phyloP scores from a whole-genome alignment of 306 rosid species.

The Malus fusca region DNA sequence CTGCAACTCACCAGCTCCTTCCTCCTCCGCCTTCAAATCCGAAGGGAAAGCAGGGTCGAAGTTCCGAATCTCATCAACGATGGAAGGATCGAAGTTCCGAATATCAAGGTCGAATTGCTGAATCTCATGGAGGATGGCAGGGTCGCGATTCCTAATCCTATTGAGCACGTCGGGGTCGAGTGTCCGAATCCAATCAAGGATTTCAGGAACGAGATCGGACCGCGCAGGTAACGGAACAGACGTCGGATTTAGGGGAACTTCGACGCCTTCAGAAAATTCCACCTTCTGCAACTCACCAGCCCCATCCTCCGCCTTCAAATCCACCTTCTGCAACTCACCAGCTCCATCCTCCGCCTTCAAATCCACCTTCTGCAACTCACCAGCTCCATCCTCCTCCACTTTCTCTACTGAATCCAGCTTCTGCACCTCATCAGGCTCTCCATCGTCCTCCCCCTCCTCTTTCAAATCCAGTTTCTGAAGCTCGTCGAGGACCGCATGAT shows the following conservation, averaged over 20 bases:
- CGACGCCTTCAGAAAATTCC: background rate
- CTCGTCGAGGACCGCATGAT: background rate
- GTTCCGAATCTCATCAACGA: too few relatives aligned
- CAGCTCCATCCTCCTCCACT: background rate
- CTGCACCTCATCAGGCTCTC: constrained; percentile 3
- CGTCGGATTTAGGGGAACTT: constrained; percentile 6
- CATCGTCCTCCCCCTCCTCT: constrained; percentile 8
- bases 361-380: constrained; percentile 10
- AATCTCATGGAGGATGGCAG: background rate
- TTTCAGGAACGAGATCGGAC: background rate
- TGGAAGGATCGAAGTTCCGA: constrained; percentile 8
- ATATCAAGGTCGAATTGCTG: too few relatives aligned
- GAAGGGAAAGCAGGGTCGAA: too few relatives aligned
- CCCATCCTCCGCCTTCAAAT: constrained; percentile 14
- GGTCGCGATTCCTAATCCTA: background rate
- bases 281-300: constrained; percentile 11
- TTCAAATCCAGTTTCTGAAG: constrained; percentile 33
- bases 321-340: constrained; percentile 19
- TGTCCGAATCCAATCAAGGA: constrained; percentile 5
- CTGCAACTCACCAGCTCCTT: constrained; percentile 9
- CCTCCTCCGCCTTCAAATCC: constrained; percentile 26
- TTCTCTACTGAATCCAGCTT: background rate
- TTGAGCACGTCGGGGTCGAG: background rate
- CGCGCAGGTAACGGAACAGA: too few relatives aligned
- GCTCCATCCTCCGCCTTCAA: constrained; percentile 11